These are phyloP conservation scores for Coprinellus micaceus DNA, from an alignment of 768 basidiomycete species.

Conservation along the genomic window DNA sequence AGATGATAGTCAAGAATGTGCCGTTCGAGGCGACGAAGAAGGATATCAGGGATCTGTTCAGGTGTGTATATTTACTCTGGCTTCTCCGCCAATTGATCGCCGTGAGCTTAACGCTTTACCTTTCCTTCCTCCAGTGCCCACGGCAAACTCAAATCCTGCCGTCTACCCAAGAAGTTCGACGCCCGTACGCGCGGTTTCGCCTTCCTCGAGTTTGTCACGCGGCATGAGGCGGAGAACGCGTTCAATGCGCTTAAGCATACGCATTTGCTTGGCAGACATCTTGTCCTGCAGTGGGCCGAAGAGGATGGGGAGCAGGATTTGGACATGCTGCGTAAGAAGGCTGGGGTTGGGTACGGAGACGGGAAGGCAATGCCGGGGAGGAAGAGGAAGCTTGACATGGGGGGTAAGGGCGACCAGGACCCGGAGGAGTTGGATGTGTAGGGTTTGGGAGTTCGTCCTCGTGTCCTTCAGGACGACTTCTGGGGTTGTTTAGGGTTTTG, in stretches of 20 bases:
- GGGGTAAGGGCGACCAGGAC: conserved; percentile 34
- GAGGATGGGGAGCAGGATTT: conserved; percentile 71
- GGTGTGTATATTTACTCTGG: conserved; percentile 53
- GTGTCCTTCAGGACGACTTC: too few species aligned
- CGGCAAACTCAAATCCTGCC: conserved; percentile 90
- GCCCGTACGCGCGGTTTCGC: conserved; percentile 90
- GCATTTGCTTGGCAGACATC: conserved; percentile 91
- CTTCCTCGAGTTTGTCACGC: conserved; percentile 90
- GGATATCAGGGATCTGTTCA: conserved; percentile 86
- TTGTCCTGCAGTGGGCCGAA: conserved; percentile 93
- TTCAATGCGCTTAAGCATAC: conserved; percentile 86
- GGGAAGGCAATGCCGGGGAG: conserved; percentile 68
- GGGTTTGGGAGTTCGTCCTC: not conserved
- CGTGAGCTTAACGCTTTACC: conserved; percentile 3
- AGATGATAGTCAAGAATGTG: conserved; percentile 97
- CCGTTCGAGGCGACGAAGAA: conserved; percentile 96
- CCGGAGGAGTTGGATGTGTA: conserved; percentile 28
- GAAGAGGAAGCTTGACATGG: conserved; percentile 68
- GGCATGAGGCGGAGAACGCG: conserved; percentile 87
- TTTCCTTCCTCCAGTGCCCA: conserved; percentile 54
- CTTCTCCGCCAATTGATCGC: not conserved
- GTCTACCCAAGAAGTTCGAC: conserved; percentile 90
- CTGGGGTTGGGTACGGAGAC: conserved; percentile 70
- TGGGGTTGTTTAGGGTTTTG: too few species aligned
- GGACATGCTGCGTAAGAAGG: conserved; percentile 72